phyloP scores from a whole-genome alignment of 208 protist genomes.

The Wallacemonas collosoma region DNA sequence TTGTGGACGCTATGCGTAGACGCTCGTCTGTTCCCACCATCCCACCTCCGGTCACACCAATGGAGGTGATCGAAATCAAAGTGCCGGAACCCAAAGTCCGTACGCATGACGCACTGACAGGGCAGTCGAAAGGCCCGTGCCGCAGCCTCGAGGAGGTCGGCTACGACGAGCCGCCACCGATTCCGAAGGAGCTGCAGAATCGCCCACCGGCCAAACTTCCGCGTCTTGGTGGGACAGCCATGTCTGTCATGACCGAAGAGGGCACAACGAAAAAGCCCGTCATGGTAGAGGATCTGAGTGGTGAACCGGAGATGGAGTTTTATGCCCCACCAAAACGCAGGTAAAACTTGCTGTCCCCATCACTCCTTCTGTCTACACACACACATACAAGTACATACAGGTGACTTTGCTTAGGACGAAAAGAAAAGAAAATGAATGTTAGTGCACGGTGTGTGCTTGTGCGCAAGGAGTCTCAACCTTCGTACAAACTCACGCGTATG shows the following conservation, averaged over 20 bases:
- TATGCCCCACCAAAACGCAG: slow-evolving; percentile 28
- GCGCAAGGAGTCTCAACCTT: no score
- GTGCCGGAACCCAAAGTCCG: slow-evolving; percentile 59
- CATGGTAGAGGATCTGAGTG: slow-evolving; percentile 48
- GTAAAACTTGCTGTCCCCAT: not conserved
- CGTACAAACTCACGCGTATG: no score
- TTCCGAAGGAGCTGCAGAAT: slow-evolving; percentile 73
- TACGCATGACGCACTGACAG: slow-evolving; percentile 67
- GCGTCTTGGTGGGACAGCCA: slow-evolving; percentile 78
- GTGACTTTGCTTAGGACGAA: not conserved
- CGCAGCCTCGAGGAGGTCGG: slow-evolving; percentile 81
- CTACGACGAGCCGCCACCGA: slow-evolving; percentile 68
- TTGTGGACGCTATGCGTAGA: slow-evolving; percentile 39
- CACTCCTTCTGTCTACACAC: not conserved
- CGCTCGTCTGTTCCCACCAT: slow-evolving; percentile 21
- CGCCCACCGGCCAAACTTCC: slow-evolving; percentile 48
- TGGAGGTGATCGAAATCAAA: slow-evolving; percentile 78
- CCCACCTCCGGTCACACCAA: slow-evolving; percentile 34
- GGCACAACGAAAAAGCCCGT: slow-evolving; percentile 50
- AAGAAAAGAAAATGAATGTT: no score
- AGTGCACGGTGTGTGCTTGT: no score
- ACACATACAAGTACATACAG: not conserved
- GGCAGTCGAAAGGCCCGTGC: slow-evolving; percentile 68
- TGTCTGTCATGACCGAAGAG: slow-evolving; percentile 78
- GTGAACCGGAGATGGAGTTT: slow-evolving; percentile 55